Base-by-base conservation (phyloP, 1,284 basidiomycete genomes). In the Leucoagaricus sp. region DNA sequence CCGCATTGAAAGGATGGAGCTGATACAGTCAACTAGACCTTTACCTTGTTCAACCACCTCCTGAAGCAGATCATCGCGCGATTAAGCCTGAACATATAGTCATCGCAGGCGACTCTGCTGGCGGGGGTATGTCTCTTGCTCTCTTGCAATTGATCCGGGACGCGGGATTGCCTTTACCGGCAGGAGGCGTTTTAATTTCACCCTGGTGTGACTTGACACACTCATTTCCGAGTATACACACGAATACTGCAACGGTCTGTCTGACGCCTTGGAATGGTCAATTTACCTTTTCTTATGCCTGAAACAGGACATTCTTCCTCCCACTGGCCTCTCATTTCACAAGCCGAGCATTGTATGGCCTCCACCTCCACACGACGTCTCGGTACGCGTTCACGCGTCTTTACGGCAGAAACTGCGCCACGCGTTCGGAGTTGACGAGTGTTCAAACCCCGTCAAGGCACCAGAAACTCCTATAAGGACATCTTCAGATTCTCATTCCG, bases 151-250 rank as follows among this genome's bases (percentile, higher is more conserved):
- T 97, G n/a, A 82, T 99, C 34, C 89, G 97, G 2, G 97, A 99
- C 70, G 75, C 84, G 1, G 87, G 84, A 0, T 75, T 97, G 23
- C 94, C 94, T 1, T 65, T 85, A 47, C 96, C 96, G 0, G 93
- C 94, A 1, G 95, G 93, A 6, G 92, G 84, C 1, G 79, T 94
- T 4, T 74, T 95, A 28, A 88, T 96, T 60, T 94, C 91, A 28
- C 94, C 94, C 0, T 96, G 93, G 93, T 92, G 90, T 69, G 96
- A 98, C 70, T 73, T 98, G 49, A 96, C 94, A 0, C 96, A 99
- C 70, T 95, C 91, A 0, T 98, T 98, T 69, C 93, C 93, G 0
- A 95, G 92, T 58, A 83, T 97, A 45, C 80, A 93, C 65, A 76
- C 81, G 48, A 98, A 98, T 69, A 94, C 93, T 0, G 81, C 84